Percentiles rank a stretch among this genome's conserved stretches.
These are phyloP conservation scores for Cylindrotheca fusiformis DNA, from an alignment of 108 stramenopile species.

Conservation along the genomic window DNA sequence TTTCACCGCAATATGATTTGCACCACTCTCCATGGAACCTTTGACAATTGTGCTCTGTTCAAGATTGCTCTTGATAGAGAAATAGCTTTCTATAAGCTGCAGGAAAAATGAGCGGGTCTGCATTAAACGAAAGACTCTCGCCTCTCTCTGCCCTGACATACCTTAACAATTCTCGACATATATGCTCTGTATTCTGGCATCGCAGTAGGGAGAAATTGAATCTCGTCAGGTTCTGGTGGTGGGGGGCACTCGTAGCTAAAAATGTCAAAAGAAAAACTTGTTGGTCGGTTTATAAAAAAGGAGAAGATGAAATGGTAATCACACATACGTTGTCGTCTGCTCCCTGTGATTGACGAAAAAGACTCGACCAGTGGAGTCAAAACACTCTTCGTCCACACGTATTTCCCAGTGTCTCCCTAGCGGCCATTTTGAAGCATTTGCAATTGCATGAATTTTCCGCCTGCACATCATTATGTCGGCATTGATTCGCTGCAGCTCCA, in stretches of 20 bases:
- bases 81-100: constrained; percentile 66
- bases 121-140: no score
- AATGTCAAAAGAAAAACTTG: no score
- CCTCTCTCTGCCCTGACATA: no score
- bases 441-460: constrained; percentile 69
- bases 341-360: constrained; percentile 90
- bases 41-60: constrained; percentile 62
- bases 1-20: constrained; percentile 44
- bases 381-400: constrained; percentile 74
- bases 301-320: no score
- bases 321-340: constrained; percentile 49
- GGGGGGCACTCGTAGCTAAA: constrained; percentile 66
- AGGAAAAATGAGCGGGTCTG: no score
- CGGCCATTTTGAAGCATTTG: constrained; percentile 59
- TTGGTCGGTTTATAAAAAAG: no score
- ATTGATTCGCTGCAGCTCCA: constrained; percentile 56
- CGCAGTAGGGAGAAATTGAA: constrained; percentile 45
- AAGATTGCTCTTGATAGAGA: constrained; percentile 54
- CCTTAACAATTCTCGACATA: constrained; percentile 63
- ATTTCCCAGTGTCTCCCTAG: constrained; percentile 90
- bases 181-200: constrained; percentile 83
- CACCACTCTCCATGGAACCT: constrained; percentile 39
- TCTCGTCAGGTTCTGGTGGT: constrained; percentile 77
- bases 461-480: constrained; percentile 57
- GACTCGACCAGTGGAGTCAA: constrained; percentile 43